Base-by-base conservation (phyloP, 1,284 basidiomycete species). In the Salmacisia buchloeana region DNA sequence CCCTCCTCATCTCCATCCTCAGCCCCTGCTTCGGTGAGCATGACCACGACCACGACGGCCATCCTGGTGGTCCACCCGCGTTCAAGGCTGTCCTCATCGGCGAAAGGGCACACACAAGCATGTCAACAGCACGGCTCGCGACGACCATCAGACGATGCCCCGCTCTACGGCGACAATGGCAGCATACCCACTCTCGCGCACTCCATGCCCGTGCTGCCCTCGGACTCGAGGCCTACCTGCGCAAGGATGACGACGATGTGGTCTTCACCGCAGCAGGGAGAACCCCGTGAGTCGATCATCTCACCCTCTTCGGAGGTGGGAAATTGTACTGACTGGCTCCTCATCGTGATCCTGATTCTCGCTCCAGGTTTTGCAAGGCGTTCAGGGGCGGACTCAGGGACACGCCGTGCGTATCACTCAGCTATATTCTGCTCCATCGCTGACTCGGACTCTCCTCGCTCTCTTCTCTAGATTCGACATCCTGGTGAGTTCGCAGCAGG, bases 201-300 rank as follows among this genome's bases (percentile, higher is more conserved):
- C 49, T 13, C 27, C 27, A 33, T 18, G 15, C 23, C 39, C 39
- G 36, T 38, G 36, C 18, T 38, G 36, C 15, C 39, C 72, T 75
- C 45, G 73, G 73, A n/a, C 66, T 76, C 3, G 64, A 66, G 39
- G 65, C 69, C 34, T 65, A 67, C 61, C 49, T 57, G 61, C 60
- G 63, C 63, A 76, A 76, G 65, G 67, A 70, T 63, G 71, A 73
- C 59, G 65, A 68, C 34, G 74, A 76, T 49, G 73, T 75, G 27
- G 91, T 93, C 70, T 86, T 94, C 63, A 91, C 90, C 1, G 90
- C 90, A 72, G 88, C 89, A 25, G 87, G 89, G 70, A 86, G 91
- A 34, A 91, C 89, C 9, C 86, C 89, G 38, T 43, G 58, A 59
- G 58, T 36, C 13, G 3, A 34, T 3, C n/a, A 34, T 21, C 13